Percentiles rank a stretch among this genome's conserved stretches.
Evolutionary conservation across 176 grass and related monocot species (phyloP).

Genomic region (Thinopyrum elongatum): DNA sequence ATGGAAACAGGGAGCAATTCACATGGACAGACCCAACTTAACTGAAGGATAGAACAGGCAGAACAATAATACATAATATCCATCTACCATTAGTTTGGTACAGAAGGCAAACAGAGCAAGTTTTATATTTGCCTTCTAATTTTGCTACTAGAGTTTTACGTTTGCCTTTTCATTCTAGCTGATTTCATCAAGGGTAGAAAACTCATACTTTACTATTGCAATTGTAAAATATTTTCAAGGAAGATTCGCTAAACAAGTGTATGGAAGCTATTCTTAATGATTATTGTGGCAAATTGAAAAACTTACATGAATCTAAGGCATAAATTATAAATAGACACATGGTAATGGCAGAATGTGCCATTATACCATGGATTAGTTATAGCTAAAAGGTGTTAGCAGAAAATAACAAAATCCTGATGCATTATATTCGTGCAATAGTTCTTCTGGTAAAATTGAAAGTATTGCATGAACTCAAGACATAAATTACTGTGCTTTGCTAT

Average conservation of each 20-base stretch:
- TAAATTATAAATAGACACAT: not conserved
- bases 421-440: not conserved
- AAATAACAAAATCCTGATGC: not conserved
- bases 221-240: not conserved
- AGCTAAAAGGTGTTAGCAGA: not conserved
- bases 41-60: not conserved
- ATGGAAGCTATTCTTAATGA: not conserved
- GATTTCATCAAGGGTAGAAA: not conserved
- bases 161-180: conserved; percentile 6
- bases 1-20: not conserved
- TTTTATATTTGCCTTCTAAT: not conserved
- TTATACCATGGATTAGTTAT: not conserved
- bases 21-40: not conserved
- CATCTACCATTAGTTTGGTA: not conserved
- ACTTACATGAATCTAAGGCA: not conserved
- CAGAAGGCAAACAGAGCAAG: not conserved
- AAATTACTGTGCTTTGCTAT: conserved; percentile 1
- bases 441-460: not conserved
- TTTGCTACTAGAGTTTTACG: not conserved
- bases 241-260: not conserved
- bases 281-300: not conserved
- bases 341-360: not conserved
- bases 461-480: not conserved
- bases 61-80: not conserved
- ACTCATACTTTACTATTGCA: conserved; percentile 2